Evolutionary conservation across 2,329 filamentous ascomycete genomes (phyloP).

Genomic region (Fusarium metavorans): DNA sequence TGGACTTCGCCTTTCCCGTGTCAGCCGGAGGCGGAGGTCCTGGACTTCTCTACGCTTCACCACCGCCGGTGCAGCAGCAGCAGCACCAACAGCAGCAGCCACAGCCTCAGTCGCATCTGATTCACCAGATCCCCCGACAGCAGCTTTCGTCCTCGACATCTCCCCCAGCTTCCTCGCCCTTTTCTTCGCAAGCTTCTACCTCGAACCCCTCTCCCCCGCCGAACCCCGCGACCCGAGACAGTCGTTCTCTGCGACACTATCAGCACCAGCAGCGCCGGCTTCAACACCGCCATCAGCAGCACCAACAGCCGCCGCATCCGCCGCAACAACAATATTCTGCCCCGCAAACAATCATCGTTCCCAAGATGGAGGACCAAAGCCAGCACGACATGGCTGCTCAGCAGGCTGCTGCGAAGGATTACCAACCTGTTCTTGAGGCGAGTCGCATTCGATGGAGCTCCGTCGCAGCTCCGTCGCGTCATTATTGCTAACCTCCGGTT

Average conservation of each 20-base stretch:
- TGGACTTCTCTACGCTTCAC: conserved; percentile 32
- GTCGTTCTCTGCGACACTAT: conserved; percentile 20
- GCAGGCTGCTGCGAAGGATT: conserved; percentile 70
- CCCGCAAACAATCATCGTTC: conserved; percentile 13
- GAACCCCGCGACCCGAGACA: conserved; percentile 17
- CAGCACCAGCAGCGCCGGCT: conserved; percentile 36
- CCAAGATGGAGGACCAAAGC: conserved; percentile 51
- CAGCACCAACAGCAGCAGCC: conserved; percentile 17
- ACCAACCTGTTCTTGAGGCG: conserved; percentile 69
- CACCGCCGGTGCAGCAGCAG: conserved; percentile 22
- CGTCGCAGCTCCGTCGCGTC: conserved; percentile 16
- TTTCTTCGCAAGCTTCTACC: conserved; percentile 30
- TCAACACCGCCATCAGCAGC: conserved; percentile 28
- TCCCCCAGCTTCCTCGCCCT: conserved; percentile 30
- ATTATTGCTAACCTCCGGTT: conserved; percentile 28
- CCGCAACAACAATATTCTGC: conserved; percentile 24
- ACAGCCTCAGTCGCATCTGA: conserved; percentile 23
- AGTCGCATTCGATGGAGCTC: conserved; percentile 36
- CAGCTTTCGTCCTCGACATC: conserved; percentile 29
- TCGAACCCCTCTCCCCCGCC: conserved; percentile 33
- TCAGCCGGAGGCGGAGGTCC: conserved; percentile 44
- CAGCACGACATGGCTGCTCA: conserved; percentile 66
- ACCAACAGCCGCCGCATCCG: conserved; percentile 23
- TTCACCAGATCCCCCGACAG: conserved; percentile 29
- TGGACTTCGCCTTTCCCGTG: conserved; percentile 43